phyloP scores from a whole-genome alignment of 2,329 filamentous ascomycete genomes.

The Penicillium verrucosum region DNA sequence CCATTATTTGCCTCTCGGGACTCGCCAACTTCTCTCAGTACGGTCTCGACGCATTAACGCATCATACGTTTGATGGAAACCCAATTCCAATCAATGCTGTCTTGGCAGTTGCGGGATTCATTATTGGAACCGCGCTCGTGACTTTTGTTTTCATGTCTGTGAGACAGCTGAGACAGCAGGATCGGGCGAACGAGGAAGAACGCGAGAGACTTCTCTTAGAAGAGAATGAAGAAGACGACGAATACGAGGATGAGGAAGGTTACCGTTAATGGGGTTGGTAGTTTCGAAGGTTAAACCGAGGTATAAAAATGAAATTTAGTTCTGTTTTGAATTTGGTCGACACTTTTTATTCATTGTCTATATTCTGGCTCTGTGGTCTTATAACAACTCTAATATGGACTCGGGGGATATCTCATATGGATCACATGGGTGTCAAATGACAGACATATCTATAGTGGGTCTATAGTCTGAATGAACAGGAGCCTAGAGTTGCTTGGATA shows the following conservation, averaged over 20 bases:
- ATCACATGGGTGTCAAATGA: neutral
- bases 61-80: conserved; percentile 66
- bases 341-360: neutral
- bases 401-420: neutral
- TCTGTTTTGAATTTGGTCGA: neutral
- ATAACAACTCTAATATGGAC: neutral
- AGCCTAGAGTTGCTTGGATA: neutral
- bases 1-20: conserved; percentile 82
- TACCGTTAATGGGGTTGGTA: neutral
- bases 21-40: conserved; percentile 80
- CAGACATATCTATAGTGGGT: neutral
- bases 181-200: conserved; percentile 23
- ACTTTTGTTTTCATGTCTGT: conserved; percentile 54
- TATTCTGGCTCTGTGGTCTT: too few relatives aligned
- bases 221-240: conserved; percentile 16
- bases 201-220: conserved; percentile 26
- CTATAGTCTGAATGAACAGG: neutral
- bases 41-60: conserved; percentile 72
- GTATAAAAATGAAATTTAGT: neutral
- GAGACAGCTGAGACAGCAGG: conserved; percentile 11
- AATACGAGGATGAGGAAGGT: neutral
- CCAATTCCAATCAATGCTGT: conserved; percentile 75
- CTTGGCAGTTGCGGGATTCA: conserved; percentile 60
- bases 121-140: conserved; percentile 65
- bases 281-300: neutral